A percentile compares a stretch with the other conserved stretches of the same genome.
Evolutionary conservation across 768 basidiomycete species (phyloP).

Genomic region (Hypholoma sublateritium): DNA sequence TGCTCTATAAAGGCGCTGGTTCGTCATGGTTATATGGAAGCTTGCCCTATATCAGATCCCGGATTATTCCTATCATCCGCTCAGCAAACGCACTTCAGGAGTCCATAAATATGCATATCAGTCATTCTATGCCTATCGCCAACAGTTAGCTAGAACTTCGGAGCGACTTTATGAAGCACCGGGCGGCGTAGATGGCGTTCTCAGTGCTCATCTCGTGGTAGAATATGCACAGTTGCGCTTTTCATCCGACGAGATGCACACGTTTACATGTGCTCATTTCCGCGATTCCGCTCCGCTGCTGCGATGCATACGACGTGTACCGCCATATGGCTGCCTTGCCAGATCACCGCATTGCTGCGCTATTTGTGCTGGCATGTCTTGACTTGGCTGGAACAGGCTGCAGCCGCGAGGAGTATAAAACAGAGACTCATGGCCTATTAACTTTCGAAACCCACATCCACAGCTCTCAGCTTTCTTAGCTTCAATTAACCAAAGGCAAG

Average conservation of each 20-base stretch:
- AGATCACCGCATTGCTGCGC: conserved; percentile 20
- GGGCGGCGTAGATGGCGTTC: background rate
- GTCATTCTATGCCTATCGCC: background rate
- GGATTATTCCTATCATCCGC: conserved; percentile 7
- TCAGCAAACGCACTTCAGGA: background rate
- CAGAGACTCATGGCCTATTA: background rate
- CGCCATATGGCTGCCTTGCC: conserved; percentile 17
- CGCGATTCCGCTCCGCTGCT: conserved; percentile 15
- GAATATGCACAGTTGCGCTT: conserved; percentile 10
- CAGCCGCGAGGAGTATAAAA: conserved; percentile 16
- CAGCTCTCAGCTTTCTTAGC: conserved; percentile 1
- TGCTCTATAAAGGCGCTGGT: conserved; percentile 8
- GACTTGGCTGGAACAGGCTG: conserved; percentile 14
- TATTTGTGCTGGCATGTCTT: conserved; percentile 10
- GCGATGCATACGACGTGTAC: conserved; percentile 12
- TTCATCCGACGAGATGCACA: conserved; percentile 8
- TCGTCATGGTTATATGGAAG: background rate
- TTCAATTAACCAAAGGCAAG: conserved; percentile 8
- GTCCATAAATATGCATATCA: conserved; percentile 1
- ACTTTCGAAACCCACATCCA: conserved; percentile 5
- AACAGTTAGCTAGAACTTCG: conserved; percentile 7
- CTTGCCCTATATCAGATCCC: conserved; percentile 2
- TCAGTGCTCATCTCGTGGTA: conserved; percentile 1
- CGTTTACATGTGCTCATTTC: conserved; percentile 20
- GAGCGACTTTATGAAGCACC: background rate